Base-by-base conservation (phyloP, 164 flowering plant genomes). In the Dillenia turbinata region DNA sequence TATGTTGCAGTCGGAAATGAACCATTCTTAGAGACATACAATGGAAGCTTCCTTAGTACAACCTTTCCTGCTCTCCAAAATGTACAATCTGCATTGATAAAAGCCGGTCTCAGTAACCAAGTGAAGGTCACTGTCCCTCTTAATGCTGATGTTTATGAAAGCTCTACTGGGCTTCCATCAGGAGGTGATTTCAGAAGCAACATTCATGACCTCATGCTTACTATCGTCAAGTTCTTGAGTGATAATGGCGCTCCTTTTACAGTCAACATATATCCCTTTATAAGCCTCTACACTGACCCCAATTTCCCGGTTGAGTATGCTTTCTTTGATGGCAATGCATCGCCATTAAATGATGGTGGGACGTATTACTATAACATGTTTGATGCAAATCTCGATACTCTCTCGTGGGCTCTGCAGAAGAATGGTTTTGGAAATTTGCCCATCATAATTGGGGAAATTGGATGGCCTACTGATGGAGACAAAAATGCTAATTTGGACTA, bases 401-500 rank as follows among this genome's bases (percentile, higher is more conserved):
- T 92, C 12, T 82, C 81, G 5, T 81, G 90, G 88, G 90, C 98
- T 19, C 67, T 92, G 5, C 83, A 75, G 60, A 89, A 77, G 71
- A 87, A 89, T 60, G 98, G 98, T 0, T 89, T 62, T 57, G 78
- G 73, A 46, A 81, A 85, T 67, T 40, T 92, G 64, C 86, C 89
- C 10, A 85, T 92, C 40, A 84, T 92, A 19, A 71, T 92, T 9
- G 98, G 98, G 50, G 98, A 92, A 68, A 80, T 92, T 22, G 98
- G 96, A 46, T 92, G 97, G 96, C 97, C 97, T 5, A 89, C 97
- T 1, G 97, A 89, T 62, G 97, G 97, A 48, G 92, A 92, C 46
- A 65, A 59, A 62, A 83, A 89, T 65, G 98, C 96, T 10, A 87
- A 89, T 68, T 12, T 71, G 5, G 48, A 45, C n/a, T 77, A 71